Evolutionary conservation across 352 stramenopile species (phyloP), one percentile per base, ranked within the genome.

Genomic region (Globisporangium alternatum): DNA sequence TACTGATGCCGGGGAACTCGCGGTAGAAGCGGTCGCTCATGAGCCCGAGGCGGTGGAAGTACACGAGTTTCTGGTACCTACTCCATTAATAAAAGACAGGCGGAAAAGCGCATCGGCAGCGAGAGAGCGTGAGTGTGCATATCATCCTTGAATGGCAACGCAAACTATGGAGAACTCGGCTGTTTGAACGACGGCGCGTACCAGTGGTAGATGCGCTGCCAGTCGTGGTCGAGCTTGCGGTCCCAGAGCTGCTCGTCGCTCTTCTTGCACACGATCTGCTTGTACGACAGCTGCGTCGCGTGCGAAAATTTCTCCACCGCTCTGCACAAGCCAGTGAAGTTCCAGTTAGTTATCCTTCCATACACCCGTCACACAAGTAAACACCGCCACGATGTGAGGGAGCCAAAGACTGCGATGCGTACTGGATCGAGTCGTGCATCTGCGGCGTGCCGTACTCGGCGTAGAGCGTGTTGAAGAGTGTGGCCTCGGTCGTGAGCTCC

Each of bases 381-480:
- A 37, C 2, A 62, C 30, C 31, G 41, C 9, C 21, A 66, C 25
- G 44, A 2, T 12, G 13, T 25, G 28, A 66, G 6, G 62, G n/a
- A 25, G 35, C 21, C 30, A 39, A 66, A 25, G 1, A 15, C n/a
- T 31, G 7, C 30, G 44, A 67, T 75, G 31, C 25, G 25, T 64
- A 90, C 81, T 77, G 70, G 47, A 88, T 58, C 39, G 81, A 72
- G 41, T 86, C 76, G 39, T 79, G 67, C 67, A 90, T 85, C 48
- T 88, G 77, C 54, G 73, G 70, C 41, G 75, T 86, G 69, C 68
- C 74, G 66, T 84, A 89, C 60, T 90, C 81, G 39, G 81, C 77
- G 71, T 90, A 87, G 49, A 90, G 81, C 67, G 80, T 88, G 70
- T 90, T 86, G 67, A 89, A 90, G 56, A 87, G 75, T 66, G 80